Evolutionary conservation across 2,329 filamentous ascomycete species (phyloP).

Genomic region (Botrytis tulipae): DNA sequence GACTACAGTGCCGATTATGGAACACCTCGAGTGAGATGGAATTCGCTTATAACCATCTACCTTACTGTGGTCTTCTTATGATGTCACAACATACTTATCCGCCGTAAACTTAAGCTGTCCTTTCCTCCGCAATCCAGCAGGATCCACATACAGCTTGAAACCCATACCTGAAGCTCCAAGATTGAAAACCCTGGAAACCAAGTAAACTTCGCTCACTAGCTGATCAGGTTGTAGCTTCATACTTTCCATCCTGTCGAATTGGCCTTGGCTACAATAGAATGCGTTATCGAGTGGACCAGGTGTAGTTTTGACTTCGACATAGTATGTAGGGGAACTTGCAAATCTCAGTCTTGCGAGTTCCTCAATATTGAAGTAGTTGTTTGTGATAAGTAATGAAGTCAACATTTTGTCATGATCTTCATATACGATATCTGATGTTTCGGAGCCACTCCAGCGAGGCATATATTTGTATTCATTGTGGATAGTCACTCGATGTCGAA

Average conservation of each 20-base stretch:
- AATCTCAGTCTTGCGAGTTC: background rate
- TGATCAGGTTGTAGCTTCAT: background rate
- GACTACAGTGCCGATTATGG: background rate
- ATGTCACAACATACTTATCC: background rate
- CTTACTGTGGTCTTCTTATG: background rate
- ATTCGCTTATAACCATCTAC: background rate
- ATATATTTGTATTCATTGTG: background rate
- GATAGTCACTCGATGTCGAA: background rate
- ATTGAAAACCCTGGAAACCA: background rate
- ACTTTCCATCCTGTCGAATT: background rate
- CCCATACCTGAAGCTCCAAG: background rate
- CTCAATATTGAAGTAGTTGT: background rate
- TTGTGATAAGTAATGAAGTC: background rate
- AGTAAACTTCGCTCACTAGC: background rate
- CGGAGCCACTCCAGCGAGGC: background rate
- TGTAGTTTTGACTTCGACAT: slow-evolving; percentile 3
- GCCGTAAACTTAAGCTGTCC: background rate
- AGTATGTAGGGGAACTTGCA: background rate
- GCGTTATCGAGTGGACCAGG: background rate
- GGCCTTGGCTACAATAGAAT: background rate
- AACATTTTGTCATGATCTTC: background rate
- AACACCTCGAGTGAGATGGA: background rate
- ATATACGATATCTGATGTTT: slow-evolving; percentile 2
- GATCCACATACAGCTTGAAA: background rate
- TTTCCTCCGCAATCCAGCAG: background rate